Conservation (phyloP, 305 asterid genomes). For the Fraxinus platypoda region DNA sequence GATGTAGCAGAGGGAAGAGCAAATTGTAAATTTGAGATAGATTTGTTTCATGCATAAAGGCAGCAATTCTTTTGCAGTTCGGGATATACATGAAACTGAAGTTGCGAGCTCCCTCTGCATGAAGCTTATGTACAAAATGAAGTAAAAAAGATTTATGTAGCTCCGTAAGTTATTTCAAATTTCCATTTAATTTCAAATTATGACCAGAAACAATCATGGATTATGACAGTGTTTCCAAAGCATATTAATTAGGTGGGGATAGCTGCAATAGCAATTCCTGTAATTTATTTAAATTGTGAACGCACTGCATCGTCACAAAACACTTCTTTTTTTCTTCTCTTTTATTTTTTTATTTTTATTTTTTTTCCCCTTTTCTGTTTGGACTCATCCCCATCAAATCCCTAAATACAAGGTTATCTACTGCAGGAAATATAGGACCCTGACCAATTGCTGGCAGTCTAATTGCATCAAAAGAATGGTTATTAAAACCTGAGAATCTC, state of each 20-base stretch:
- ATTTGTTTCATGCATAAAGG: neutral
- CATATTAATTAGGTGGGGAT: neutral
- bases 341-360: neutral
- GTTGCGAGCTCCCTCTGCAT: neutral
- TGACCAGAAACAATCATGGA: neutral
- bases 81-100: neutral
- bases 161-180: neutral
- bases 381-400: neutral
- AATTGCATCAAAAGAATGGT: neutral
- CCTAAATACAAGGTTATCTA: neutral
- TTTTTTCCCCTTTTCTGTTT: neutral
- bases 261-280: neutral
- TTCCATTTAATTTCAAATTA: neutral
- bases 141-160: neutral
- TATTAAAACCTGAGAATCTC: neutral
- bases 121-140: neutral
- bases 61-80: neutral
- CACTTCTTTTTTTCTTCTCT: neutral
- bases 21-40: neutral
- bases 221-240: neutral
- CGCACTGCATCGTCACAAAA: neutral
- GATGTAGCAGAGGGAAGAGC: neutral
- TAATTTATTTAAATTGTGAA: neutral
- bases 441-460: neutral
- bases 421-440: neutral